Percentiles rank a stretch among this genome's conserved stretches.
These are phyloP conservation scores for Stephanodiscus minutulus DNA, from an alignment of 108 stramenopile species.

Conservation along the genomic window DNA sequence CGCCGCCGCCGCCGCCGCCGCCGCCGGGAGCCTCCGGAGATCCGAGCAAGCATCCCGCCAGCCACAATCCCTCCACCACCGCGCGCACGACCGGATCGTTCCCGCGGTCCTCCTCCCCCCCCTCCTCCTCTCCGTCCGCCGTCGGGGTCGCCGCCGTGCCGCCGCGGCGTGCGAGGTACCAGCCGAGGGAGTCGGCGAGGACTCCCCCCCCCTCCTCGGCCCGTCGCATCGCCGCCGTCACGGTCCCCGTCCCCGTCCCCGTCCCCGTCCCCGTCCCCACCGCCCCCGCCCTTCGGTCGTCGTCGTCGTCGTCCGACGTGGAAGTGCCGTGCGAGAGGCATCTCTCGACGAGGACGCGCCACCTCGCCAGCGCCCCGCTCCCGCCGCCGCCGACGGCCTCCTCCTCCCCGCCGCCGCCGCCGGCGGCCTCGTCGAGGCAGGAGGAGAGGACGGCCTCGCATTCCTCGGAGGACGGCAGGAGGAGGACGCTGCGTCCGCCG, in stretches of 20 bases:
- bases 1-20: background rate
- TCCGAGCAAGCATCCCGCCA: slow-evolving; percentile 32
- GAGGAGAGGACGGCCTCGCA: too few species aligned
- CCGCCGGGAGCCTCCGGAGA: background rate
- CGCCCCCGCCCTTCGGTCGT: too few species aligned
- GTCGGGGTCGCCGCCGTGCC: background rate
- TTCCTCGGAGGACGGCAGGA: too few species aligned
- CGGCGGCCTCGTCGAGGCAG: too few species aligned
- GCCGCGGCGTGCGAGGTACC: slow-evolving; percentile 11
- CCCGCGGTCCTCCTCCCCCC: background rate
- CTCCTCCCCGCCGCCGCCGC: too few species aligned
- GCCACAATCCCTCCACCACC: slow-evolving; percentile 40
- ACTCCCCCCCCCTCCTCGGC: slow-evolving; percentile 7
- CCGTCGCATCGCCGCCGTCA: background rate
- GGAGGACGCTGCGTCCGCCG: too few species aligned
- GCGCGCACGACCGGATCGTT: slow-evolving; percentile 32
- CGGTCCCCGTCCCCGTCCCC: too few species aligned
- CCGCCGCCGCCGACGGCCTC: too few species aligned
- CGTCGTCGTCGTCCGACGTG: background rate
- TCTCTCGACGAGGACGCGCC: too few species aligned
- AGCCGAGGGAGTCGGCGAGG: slow-evolving; percentile 10
- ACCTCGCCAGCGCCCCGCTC: too few species aligned
- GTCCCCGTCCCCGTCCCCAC: too few species aligned
- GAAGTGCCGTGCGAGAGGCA: slow-evolving; percentile 2
- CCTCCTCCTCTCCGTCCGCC: background rate